Base-by-base conservation (phyloP, 1,139 yeast genomes). In the Zygoascus meyerae region DNA sequence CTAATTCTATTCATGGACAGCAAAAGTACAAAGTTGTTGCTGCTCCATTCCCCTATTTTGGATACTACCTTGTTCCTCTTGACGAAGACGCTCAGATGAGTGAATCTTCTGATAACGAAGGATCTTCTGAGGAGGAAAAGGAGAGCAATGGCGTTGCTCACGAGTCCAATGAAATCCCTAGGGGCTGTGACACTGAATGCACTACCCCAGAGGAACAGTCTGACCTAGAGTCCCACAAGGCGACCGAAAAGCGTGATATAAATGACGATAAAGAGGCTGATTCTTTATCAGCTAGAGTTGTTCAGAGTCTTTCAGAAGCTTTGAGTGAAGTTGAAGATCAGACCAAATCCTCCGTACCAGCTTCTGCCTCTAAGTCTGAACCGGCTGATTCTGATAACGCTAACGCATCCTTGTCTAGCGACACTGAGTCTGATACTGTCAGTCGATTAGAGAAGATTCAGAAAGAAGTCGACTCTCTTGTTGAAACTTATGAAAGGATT, bases 401-500 rank as follows among this genome's bases (percentile, higher is more conserved):
- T 21, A 7, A 18, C 7, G 26, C 4, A 5, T 4, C 7, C 5
- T 18, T 16, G 26, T 15, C 43, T 8, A 41, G 26, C 34, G 50
- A 45, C 39, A 14, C 16, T 18, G 46, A 14, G 9, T 21, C 33
- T 17, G 34, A 33, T 17, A 14, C 36, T 9, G 29, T 32, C 17
- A 33, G 32, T 21, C 34, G 41, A 21, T 44, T 54, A 30, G 40
- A 45, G 11, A 43, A 38, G 15, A 52, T 58, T 40, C 46, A 52
- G 48, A 31, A 48, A 28, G 51, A 53, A 46, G 52, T 57, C 18
- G 48, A 52, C 18, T 33, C 40, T 5, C 52, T 54, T 2, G 47
- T 52, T n/a, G 60, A 55, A 15, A 52, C 57, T 10, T 56, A 49
- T 40, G 51, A 55, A 15, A 49, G 61, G 2, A 34, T 58, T 31